Percentiles rank a stretch among this genome's conserved stretches.
phyloP scores from a whole-genome alignment of 805 yeast species.

The Yarrowia bubula region DNA sequence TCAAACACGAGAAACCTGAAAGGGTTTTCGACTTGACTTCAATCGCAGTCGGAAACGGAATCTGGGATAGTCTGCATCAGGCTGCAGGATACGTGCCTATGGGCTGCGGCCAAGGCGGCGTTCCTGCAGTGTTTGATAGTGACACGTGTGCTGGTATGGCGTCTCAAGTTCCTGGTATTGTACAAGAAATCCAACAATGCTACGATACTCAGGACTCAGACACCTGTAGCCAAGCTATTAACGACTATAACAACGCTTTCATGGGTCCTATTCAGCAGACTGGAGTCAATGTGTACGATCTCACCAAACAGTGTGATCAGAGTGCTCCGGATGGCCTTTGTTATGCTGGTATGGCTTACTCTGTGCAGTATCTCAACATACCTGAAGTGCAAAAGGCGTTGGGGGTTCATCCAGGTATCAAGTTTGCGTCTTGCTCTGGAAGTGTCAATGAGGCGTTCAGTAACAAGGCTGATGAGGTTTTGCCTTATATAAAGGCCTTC shows the following conservation, averaged over 20 bases:
- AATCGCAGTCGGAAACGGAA: constrained; percentile 85
- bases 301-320: constrained; percentile 1
- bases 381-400: constrained; percentile 5
- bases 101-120: constrained; percentile 87
- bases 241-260: constrained; percentile 53
- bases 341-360: not conserved
- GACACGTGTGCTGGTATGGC: not conserved
- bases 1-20: constrained; percentile 47
- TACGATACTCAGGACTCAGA: constrained; percentile 66
- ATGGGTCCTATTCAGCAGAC: not conserved
- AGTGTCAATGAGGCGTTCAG: not conserved
- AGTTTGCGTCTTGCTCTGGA: not conserved
- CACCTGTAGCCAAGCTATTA: constrained; percentile 81
- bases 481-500: constrained; percentile 56
- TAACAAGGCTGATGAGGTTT: constrained; percentile 52
- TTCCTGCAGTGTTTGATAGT: constrained; percentile 64
- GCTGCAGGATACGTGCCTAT: constrained; percentile 77
- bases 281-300: constrained; percentile 1
- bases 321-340: not conserved
- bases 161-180: not conserved
- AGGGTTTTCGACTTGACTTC: constrained; percentile 67
- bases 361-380: not conserved
- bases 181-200: constrained; percentile 65
- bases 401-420: constrained; percentile 10
- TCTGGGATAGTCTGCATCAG: constrained; percentile 74